These are phyloP conservation scores for Ustilago xerochloae DNA, from an alignment of 1,284 basidiomycete species.

Conservation along the genomic window DNA sequence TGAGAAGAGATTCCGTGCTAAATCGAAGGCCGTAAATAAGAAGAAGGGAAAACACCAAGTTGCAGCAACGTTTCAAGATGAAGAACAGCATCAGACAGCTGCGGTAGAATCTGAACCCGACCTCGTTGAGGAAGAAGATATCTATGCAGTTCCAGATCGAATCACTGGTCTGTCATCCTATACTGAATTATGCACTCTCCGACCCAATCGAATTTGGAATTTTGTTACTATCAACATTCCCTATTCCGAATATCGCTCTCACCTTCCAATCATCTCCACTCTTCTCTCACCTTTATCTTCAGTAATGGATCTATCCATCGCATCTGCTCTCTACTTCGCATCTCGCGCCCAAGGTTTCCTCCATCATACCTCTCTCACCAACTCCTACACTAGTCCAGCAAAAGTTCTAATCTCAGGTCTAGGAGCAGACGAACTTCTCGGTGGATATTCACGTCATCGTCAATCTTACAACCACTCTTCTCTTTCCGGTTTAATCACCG, in stretches of 20 bases:
- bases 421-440: slow-evolving; percentile 93
- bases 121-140: slow-evolving; percentile 30
- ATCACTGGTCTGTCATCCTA: slow-evolving; percentile 81
- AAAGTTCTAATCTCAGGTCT: slow-evolving; percentile 89
- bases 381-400: slow-evolving; percentile 78
- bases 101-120: not conserved
- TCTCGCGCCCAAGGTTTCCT: slow-evolving; percentile 73
- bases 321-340: slow-evolving; percentile 91
- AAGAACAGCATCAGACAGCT: not conserved
- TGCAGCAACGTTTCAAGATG: not conserved
- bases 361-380: not conserved
- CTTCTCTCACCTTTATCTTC: slow-evolving; percentile 54
- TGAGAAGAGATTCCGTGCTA: slow-evolving; percentile 40
- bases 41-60: slow-evolving; percentile 2
- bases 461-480: slow-evolving; percentile 73
- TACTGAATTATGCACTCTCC: slow-evolving; percentile 78
- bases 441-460: slow-evolving; percentile 91
- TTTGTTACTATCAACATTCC: slow-evolving; percentile 90
- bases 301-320: slow-evolving; percentile 78
- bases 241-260: slow-evolving; percentile 74
- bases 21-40: not conserved
- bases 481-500: slow-evolving; percentile 75
- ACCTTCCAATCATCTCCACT: slow-evolving; percentile 7
- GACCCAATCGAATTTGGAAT: slow-evolving; percentile 84
- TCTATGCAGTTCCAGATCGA: slow-evolving; percentile 83